phyloP scores from a whole-genome alignment of 1,139 yeast species.

The Meyerozyma carpophila region DNA sequence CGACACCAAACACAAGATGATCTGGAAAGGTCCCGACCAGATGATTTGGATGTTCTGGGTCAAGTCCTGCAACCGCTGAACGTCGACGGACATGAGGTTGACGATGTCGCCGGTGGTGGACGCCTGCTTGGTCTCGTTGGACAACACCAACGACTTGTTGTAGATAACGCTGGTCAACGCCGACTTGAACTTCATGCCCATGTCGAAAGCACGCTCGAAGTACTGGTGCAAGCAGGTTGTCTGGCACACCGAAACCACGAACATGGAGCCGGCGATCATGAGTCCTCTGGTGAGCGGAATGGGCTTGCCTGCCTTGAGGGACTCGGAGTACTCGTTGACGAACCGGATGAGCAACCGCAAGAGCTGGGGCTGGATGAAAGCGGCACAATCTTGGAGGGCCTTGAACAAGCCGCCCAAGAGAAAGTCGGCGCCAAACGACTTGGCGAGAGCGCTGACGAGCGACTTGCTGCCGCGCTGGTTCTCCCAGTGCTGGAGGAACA shows the following conservation, averaged over 20 bases:
- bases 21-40: constrained; percentile 98
- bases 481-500: constrained; percentile 61
- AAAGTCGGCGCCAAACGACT: constrained; percentile 70
- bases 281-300: constrained; percentile 75
- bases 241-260: constrained; percentile 73
- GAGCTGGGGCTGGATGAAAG: constrained; percentile 87
- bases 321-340: constrained; percentile 68
- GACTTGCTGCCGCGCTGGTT: constrained; percentile 49
- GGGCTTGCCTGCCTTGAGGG: constrained; percentile 24
- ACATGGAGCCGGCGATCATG: constrained; percentile 81
- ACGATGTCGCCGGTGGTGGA: constrained; percentile 96
- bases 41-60: constrained; percentile 81
- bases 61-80: constrained; percentile 88
- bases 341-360: constrained; percentile 70
- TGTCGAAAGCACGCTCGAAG: constrained; percentile 81
- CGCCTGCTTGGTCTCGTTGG: constrained; percentile 76
- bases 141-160: constrained; percentile 71
- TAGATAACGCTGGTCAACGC: constrained; percentile 76
- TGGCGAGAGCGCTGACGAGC: constrained; percentile 53
- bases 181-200: constrained; percentile 86
- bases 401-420: constrained; percentile 75
- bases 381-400: constrained; percentile 69
- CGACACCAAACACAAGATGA: constrained; percentile 52
- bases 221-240: constrained; percentile 88
- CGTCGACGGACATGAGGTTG: constrained; percentile 94